A percentile compares a stretch with the other conserved stretches of the same genome.
phyloP scores from a whole-genome alignment of 208 protist genomes.

The Trypanosomatidae sp. region DNA sequence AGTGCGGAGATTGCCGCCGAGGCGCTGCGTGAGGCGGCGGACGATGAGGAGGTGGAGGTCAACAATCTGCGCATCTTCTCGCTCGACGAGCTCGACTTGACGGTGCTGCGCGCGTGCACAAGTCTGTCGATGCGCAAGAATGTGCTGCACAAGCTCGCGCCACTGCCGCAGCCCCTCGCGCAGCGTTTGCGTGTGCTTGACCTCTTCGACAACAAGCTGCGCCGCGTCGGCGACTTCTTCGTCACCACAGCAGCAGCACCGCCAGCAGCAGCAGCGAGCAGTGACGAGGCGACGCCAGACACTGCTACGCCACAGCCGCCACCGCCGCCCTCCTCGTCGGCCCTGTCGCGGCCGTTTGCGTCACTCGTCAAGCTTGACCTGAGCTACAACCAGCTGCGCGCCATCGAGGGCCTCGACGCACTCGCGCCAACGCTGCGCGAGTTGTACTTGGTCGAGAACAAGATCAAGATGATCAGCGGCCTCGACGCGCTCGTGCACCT shows the following conservation, averaged over 20 bases:
- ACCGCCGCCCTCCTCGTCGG: too few species aligned
- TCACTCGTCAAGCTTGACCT: slow-evolving; percentile 72
- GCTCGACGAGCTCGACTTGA: slow-evolving; percentile 70
- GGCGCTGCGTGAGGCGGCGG: slow-evolving; percentile 34
- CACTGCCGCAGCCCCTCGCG: slow-evolving; percentile 52
- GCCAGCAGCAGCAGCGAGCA: background rate
- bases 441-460: slow-evolving; percentile 87
- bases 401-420: slow-evolving; percentile 55
- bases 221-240: slow-evolving; percentile 71
- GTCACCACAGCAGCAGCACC: slow-evolving; percentile 7
- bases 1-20: too few species aligned
- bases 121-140: slow-evolving; percentile 79
- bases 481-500: slow-evolving; percentile 70
- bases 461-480: slow-evolving; percentile 80
- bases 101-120: slow-evolving; percentile 39
- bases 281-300: slow-evolving; percentile 10
- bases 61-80: slow-evolving; percentile 77
- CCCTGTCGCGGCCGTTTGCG: slow-evolving; percentile 33
- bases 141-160: slow-evolving; percentile 70
- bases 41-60: slow-evolving; percentile 51
- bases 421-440: slow-evolving; percentile 61
- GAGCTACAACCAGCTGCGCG: slow-evolving; percentile 84
- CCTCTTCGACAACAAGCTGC: slow-evolving; percentile 89
- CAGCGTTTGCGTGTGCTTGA: slow-evolving; percentile 62
- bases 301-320: too few species aligned